A percentile compares a stretch with the other conserved stretches of the same genome.
These are phyloP conservation scores for Cordyceps farinosa DNA, from an alignment of 2,329 filamentous ascomycete species.

Conservation along the genomic window DNA sequence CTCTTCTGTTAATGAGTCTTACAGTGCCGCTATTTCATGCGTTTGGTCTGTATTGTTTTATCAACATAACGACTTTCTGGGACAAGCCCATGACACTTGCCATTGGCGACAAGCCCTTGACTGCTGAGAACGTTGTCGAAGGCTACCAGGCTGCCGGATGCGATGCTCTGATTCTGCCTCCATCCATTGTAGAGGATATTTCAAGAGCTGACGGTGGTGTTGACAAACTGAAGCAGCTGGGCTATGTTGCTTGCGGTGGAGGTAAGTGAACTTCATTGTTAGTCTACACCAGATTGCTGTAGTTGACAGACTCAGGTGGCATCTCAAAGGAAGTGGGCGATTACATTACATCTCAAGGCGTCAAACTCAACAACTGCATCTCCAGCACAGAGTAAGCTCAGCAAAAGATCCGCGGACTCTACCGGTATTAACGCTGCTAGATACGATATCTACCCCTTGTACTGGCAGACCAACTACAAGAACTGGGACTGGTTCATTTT, in stretches of 20 bases:
- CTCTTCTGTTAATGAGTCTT: background rate
- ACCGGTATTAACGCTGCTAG: conserved; percentile 22
- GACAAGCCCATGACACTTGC: background rate
- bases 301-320: conserved; percentile 27
- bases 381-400: conserved; percentile 39
- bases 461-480: conserved; percentile 29
- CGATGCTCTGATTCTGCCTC: conserved; percentile 3
- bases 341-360: conserved; percentile 33
- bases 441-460: conserved; percentile 32
- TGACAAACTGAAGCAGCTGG: conserved; percentile 5
- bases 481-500: conserved; percentile 41
- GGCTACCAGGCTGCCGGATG: conserved; percentile 8
- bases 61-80: background rate
- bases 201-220: background rate
- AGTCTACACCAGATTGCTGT: background rate
- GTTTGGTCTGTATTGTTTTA: conserved; percentile 4
- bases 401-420: background rate
- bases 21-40: conserved; percentile 11
- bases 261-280: background rate
- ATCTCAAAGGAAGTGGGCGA: conserved; percentile 36
- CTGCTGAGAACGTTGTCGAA: background rate
- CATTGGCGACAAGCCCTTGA: conserved; percentile 8
- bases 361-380: conserved; percentile 35
- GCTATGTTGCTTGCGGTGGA: conserved; percentile 12
- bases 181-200: conserved; percentile 19